Conservation (phyloP, 1,284 basidiomycete genomes). For the Marasmius tenuissimus region DNA sequence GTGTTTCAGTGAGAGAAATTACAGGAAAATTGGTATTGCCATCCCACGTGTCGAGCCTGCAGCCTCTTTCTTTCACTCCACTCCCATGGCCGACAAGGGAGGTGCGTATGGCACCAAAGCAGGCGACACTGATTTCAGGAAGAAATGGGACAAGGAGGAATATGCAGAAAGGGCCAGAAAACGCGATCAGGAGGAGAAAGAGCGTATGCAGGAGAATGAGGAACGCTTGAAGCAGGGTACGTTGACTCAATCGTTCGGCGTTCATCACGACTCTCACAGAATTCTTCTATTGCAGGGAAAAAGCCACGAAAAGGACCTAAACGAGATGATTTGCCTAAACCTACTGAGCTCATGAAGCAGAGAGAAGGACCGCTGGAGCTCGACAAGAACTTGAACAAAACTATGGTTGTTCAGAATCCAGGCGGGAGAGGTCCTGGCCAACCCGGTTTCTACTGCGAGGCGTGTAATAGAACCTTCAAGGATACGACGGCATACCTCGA, state of each 20-base stretch:
- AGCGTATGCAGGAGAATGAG: conserved; percentile 85
- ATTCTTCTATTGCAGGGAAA: conserved; percentile 60
- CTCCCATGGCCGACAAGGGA: conserved; percentile 56
- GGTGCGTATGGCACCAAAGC: conserved; percentile 65
- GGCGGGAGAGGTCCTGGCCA: conserved; percentile 81
- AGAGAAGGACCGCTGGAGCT: conserved; percentile 82
- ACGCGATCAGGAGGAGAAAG: conserved; percentile 74
- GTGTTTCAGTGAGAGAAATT: neutral
- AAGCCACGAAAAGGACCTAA: conserved; percentile 67
- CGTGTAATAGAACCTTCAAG: conserved; percentile 89
- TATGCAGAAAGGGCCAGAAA: conserved; percentile 76
- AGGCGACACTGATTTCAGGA: conserved; percentile 73
- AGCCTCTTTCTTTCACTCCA: conserved; percentile 7
- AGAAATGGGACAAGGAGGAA: conserved; percentile 88
- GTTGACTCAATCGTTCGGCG: conserved; percentile 15
- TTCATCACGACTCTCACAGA: conserved; percentile 4
- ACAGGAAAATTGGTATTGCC: neutral
- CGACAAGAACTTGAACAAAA: conserved; percentile 91
- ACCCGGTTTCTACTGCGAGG: conserved; percentile 90
- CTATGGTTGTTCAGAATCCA: conserved; percentile 85
- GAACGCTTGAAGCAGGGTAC: conserved; percentile 79
- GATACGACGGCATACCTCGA: conserved; percentile 93
- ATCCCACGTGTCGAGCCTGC: conserved; percentile 9
- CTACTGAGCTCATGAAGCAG: conserved; percentile 86
- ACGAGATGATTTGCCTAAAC: conserved; percentile 77